Evolutionary conservation across 495 filamentous ascomycete species (phyloP).

Genomic region (Hypoxylon cercidicola): DNA sequence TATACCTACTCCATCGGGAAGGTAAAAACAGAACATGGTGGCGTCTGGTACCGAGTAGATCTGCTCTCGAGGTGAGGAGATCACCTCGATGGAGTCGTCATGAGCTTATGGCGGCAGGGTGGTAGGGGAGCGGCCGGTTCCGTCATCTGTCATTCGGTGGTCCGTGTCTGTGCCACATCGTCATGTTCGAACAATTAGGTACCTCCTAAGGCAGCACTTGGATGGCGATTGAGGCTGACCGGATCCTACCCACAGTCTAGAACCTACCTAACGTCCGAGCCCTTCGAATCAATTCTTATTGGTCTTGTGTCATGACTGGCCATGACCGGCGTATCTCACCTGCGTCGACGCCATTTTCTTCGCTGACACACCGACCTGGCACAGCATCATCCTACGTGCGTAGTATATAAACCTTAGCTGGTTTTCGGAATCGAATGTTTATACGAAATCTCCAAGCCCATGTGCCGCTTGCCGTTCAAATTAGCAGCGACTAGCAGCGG

Average conservation of each 20-base stretch:
- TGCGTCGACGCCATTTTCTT: slow-evolving; percentile 14
- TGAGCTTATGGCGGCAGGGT: background rate
- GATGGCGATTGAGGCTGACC: slow-evolving; percentile 18
- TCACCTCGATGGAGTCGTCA: background rate
- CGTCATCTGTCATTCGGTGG: slow-evolving; percentile 5
- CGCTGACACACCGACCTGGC: too few species aligned
- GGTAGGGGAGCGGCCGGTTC: slow-evolving; percentile 9
- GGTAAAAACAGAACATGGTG: slow-evolving; percentile 12
- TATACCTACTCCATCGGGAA: slow-evolving; percentile 29
- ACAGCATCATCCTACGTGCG: too few species aligned
- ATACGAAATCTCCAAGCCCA: too few species aligned
- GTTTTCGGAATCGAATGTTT: background rate
- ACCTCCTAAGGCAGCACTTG: background rate
- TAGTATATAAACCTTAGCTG: background rate
- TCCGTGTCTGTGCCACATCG: slow-evolving; percentile 1
- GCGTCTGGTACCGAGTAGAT: slow-evolving; percentile 3
- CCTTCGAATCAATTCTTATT: slow-evolving; percentile 3
- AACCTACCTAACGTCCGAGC: background rate
- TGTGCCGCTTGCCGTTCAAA: too few species aligned
- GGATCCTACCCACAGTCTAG: slow-evolving; percentile 9
- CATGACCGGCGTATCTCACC: background rate
- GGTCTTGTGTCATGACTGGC: background rate
- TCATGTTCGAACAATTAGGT: background rate
- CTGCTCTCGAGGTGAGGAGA: background rate
- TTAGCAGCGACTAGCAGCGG: background rate